phyloP scores from a whole-genome alignment of 164 flowering plant species.

The Vitis rupestris region DNA sequence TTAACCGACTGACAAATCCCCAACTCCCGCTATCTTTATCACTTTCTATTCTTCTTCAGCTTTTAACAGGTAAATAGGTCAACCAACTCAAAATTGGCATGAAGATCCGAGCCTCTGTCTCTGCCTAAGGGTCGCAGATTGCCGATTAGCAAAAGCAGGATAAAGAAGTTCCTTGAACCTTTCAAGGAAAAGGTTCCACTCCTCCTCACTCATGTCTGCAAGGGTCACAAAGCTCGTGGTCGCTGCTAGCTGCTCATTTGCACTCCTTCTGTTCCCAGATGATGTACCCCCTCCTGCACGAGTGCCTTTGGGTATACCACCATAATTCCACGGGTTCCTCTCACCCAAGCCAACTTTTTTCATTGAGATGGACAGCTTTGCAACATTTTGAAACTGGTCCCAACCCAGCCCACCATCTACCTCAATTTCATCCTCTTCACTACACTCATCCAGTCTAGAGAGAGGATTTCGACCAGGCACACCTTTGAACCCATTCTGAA shows the following conservation, averaged over 20 bases:
- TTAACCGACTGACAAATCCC: too few species aligned
- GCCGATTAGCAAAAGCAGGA: constrained; percentile 26
- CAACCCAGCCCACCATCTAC: background rate
- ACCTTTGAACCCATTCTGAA: background rate
- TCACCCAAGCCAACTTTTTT: constrained; percentile 10
- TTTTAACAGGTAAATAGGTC: background rate
- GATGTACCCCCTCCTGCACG: background rate
- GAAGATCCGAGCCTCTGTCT: constrained; percentile 30
- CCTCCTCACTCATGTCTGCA: constrained; percentile 27
- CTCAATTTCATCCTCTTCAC: constrained; percentile 16
- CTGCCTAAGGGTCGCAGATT: constrained; percentile 13
- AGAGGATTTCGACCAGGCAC: constrained; percentile 7
- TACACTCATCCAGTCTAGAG: constrained; percentile 8
- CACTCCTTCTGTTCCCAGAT: constrained; percentile 16
- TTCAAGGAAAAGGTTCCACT: constrained; percentile 26
- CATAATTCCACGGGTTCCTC: background rate
- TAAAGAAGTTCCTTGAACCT: constrained; percentile 26
- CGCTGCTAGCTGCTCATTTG: constrained; percentile 23
- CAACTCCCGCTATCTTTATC: too few species aligned
- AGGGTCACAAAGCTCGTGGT: constrained; percentile 27
- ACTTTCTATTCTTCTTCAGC: too few species aligned
- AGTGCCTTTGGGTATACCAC: constrained; percentile 2
- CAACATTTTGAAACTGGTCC: constrained; percentile 11
- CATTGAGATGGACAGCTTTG: constrained; percentile 13
- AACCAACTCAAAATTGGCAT: constrained; percentile 30